Evolutionary conservation across 352 stramenopile species (phyloP).

Genomic region (Globisporangium okanoganense): DNA sequence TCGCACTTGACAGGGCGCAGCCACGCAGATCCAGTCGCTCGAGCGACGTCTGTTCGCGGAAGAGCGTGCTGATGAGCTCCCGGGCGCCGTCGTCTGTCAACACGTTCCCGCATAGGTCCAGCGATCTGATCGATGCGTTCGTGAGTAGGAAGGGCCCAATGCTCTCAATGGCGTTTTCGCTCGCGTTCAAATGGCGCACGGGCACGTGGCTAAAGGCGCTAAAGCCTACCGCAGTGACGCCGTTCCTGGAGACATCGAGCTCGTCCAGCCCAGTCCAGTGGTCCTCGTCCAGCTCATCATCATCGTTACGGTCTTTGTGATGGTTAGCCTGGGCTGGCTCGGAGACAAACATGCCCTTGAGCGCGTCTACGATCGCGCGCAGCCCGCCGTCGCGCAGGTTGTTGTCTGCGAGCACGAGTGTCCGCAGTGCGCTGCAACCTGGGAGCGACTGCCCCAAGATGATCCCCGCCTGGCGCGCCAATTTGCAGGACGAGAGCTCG

Average conservation of each 20-base stretch:
- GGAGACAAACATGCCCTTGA: constrained; percentile 21
- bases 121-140: constrained; percentile 20
- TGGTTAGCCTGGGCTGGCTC: not conserved
- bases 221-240: constrained; percentile 34
- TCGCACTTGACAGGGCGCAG: constrained; percentile 24
- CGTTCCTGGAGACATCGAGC: constrained; percentile 44
- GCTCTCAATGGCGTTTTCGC: constrained; percentile 33
- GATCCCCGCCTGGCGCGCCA: constrained; percentile 53
- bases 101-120: constrained; percentile 32
- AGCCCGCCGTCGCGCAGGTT: constrained; percentile 52
- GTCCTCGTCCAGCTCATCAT: not conserved
- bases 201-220: constrained; percentile 22
- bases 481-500: constrained; percentile 45
- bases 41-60: constrained; percentile 22
- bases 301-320: not conserved
- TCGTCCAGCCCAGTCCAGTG: constrained; percentile 23
- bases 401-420: constrained; percentile 42
- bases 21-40: constrained; percentile 27
- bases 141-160: constrained; percentile 23
- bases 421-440: constrained; percentile 22
- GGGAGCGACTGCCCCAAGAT: constrained; percentile 57
- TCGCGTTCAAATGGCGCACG: constrained; percentile 19
- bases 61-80: constrained; percentile 30
- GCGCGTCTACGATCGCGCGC: constrained; percentile 41
- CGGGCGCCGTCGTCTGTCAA: constrained; percentile 33